Percentiles rank a stretch among this genome's conserved stretches.
phyloP scores from a whole-genome alignment of 768 basidiomycete genomes.

The Pholiota molesta region DNA sequence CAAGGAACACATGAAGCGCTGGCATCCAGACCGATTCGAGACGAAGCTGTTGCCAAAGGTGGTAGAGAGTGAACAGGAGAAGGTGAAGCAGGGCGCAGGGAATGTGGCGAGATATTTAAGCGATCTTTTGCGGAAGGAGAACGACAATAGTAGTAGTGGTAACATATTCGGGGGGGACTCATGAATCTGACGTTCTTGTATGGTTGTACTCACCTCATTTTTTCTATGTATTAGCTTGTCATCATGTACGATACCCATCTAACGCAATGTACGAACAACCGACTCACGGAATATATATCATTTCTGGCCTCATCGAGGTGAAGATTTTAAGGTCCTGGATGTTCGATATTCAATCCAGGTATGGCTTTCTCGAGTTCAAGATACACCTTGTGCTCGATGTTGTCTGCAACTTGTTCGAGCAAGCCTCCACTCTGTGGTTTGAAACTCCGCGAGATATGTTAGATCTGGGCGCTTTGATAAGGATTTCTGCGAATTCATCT shows the following conservation, averaged over 20 bases:
- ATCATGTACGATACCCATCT: conserved; percentile 25
- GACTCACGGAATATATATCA: conserved; percentile 8
- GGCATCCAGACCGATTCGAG: conserved; percentile 87
- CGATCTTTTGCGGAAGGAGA: conserved; percentile 62
- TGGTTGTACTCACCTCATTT: conserved; percentile 19
- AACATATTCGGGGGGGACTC: conserved; percentile 19
- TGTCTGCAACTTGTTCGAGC: background rate
- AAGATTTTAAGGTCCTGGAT: background rate
- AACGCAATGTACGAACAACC: conserved; percentile 15
- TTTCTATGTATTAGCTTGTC: conserved; percentile 20
- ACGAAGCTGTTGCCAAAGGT: conserved; percentile 69
- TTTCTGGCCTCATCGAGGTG: background rate
- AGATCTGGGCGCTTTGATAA: background rate
- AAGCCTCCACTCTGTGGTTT: background rate
- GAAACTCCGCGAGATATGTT: background rate
- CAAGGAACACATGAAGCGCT: conserved; percentile 72
- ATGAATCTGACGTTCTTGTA: conserved; percentile 8
- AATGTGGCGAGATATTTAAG: conserved; percentile 71
- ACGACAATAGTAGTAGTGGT: conserved; percentile 28
- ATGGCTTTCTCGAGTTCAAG: background rate
- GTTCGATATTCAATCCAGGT: background rate
- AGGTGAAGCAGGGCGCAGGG: conserved; percentile 74
- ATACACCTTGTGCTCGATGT: background rate
- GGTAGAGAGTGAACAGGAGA: conserved; percentile 61
- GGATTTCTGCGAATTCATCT: background rate